Evolutionary conservation across 1,284 basidiomycete genomes (phyloP), one percentile per base, ranked within the genome.

Genomic region (Trametes polyzona): DNA sequence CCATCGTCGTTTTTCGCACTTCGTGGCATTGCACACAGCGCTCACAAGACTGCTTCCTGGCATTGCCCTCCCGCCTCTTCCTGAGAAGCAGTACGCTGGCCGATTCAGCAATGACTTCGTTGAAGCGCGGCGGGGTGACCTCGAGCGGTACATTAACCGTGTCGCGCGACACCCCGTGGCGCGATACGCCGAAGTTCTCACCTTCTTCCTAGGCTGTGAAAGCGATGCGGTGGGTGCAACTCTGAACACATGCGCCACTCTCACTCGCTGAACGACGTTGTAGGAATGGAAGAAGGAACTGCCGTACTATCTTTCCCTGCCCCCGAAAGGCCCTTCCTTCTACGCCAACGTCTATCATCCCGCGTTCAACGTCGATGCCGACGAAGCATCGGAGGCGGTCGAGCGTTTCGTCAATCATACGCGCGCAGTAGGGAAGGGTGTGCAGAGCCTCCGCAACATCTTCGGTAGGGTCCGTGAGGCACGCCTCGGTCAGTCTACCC

Each of bases 321-420:
- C 81, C 9, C 76, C 87, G 8, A 83, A 86, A 14, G 88, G 87
- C 1, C 80, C 89, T 2, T 73, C 81, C 0, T 93, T 95, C 69
- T 93, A 90, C 66, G 84, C 89, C 0, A 83, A 83, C 24, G 87
- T 94, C 0, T 93, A 85, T 66, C 92, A 95, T 67, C 93, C 92
- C 1, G 87, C 83, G 0, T 95, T 92, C 73, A 93, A 94, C 68
- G 68, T 95, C 36, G 92, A 95, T 61, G 69, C 78, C 0, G 85
- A 89, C 33, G 89, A 91, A 46, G 84, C 84, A 2, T 72, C 75
- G 16, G 83, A 84, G 8, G 73, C 77, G 0, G 76, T 83, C 1
- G 80, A 84, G 10, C 73, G 80, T 1, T 94, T 94, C 68, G 80
- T 84, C 36, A 74, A 74, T 10, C 88, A 93, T 63, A 80, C 84